Evolutionary conservation across 805 yeast genomes (phyloP), one percentile per base, ranked within the genome.

Genomic region (Cyberlindnera maritima): DNA sequence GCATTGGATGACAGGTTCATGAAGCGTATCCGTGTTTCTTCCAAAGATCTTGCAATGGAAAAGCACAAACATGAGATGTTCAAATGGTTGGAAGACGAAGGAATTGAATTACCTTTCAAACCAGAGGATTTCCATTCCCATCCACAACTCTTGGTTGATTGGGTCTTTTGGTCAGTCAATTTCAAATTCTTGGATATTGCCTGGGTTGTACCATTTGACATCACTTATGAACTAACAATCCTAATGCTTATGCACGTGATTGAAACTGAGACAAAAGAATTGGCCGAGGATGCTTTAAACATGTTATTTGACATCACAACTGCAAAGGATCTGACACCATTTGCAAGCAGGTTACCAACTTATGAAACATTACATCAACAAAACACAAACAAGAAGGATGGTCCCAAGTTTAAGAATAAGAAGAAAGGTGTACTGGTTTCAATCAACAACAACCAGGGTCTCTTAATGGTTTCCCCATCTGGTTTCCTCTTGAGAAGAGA

Each of bases 361-460:
- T 37, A 25, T 26, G 40, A 37, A 11, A 3, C 4, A n/a, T 12
- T 23, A 14, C 32, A 23, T 9, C 40, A 37, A n/a, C 26, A 13
- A 21, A 26, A 25, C 14, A 5, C 29, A 6, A 17, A n/a, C 19
- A 37, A 37, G 20, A 37, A 17, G 21, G 32, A 37, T 37, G 40
- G 40, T 12, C 32, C 21, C 3, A 37, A 37, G 14, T 37, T 26
- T 12, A 37, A 26, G 14, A 37, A 37, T n/a, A 37, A 37, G 32
- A 37, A 37, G 21, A 37, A 26, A 37, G 40, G 40, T 37, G 40
- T 37, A 11, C 32, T 37, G 21, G 40, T 37, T 4, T 23, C 40
- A 25, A 14, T 37, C 11, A 37, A 37, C 32, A 37, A 37, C 21
- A 37, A 37, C 32, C 32, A 37, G 15, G 40, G 40, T 10, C 17